phyloP scores from a whole-genome alignment of 257 asterid species.

The Craterostigma plantagineum region DNA sequence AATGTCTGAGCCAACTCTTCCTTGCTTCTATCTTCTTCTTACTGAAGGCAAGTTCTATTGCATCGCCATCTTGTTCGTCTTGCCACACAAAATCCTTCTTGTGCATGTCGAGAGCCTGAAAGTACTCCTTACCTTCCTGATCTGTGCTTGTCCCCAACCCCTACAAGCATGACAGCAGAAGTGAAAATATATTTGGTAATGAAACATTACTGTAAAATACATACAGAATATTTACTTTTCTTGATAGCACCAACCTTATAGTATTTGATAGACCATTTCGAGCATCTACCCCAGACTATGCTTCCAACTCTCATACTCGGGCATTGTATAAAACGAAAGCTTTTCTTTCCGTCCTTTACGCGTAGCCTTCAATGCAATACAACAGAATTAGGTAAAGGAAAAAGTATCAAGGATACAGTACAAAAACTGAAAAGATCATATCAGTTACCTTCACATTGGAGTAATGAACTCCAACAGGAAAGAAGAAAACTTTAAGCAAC shows the following conservation, averaged over 20 bases:
- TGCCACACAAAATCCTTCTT: constrained; percentile 82
- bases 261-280: constrained; percentile 84
- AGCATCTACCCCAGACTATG: constrained; percentile 31
- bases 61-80: constrained; percentile 73
- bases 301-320: constrained; percentile 87
- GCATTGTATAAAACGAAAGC: constrained; percentile 70
- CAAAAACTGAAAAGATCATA: not conserved
- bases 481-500: constrained; percentile 58
- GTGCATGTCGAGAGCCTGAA: constrained; percentile 58
- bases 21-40: constrained; percentile 94
- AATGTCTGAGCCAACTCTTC: constrained; percentile 87
- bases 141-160: constrained; percentile 97
- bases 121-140: constrained; percentile 86
- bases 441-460: constrained; percentile 75
- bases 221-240: not conserved
- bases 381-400: not conserved
- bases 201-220: too few species aligned
- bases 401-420: not conserved
- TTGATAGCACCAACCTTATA: constrained; percentile 52
- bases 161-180: constrained; percentile 17
- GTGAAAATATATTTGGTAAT: too few species aligned
- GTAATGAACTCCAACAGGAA: constrained; percentile 87
- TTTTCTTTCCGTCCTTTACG: constrained; percentile 29
- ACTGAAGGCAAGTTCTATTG: constrained; percentile 97
- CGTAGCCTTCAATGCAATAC: constrained; percentile 31